These are phyloP conservation scores for Pluteus cervinus DNA, from an alignment of 768 basidiomycete species.

Conservation along the genomic window DNA sequence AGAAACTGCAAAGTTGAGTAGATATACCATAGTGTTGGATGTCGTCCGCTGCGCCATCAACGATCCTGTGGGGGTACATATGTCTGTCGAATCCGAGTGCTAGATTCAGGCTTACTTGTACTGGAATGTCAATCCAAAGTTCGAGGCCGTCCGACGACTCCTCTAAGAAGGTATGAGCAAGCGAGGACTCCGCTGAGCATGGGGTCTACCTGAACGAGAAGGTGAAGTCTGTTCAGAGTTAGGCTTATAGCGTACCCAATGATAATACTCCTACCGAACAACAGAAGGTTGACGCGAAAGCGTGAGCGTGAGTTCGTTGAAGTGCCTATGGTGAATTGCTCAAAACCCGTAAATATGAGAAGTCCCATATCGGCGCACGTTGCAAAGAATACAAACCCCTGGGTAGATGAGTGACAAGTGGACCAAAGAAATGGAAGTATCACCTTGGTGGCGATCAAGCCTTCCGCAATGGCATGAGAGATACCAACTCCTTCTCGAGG, in stretches of 20 bases:
- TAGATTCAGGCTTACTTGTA: conserved; percentile 50
- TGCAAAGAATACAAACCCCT: conserved; percentile 89
- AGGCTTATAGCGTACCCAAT: not conserved
- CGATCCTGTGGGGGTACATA: conserved; percentile 51
- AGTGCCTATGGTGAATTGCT: conserved; percentile 46
- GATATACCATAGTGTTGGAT: conserved; percentile 68
- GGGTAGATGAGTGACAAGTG: conserved; percentile 12
- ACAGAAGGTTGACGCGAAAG: conserved; percentile 75
- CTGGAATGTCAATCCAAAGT: conserved; percentile 67
- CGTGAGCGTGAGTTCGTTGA: conserved; percentile 71
- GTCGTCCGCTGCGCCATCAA: conserved; percentile 63
- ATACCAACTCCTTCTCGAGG: conserved; percentile 79
- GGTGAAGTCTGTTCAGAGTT: conserved; percentile 54
- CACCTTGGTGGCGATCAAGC: conserved; percentile 67
- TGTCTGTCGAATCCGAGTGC: too few species aligned
- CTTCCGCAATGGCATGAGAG: conserved; percentile 79
- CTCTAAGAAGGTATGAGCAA: conserved; percentile 30
- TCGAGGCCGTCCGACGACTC: conserved; percentile 43
- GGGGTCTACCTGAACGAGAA: conserved; percentile 62
- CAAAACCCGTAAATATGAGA: not conserved
- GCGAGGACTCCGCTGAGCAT: not conserved
- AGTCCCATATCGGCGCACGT: conserved; percentile 45
- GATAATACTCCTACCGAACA: conserved; percentile 52
- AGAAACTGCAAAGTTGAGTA: conserved; percentile 2
- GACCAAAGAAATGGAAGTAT: too few species aligned